Percentiles rank a stretch among this genome's conserved stretches.
These are phyloP conservation scores for Solanum clarkiae DNA, from an alignment of 257 asterid genomes.

Conservation along the genomic window DNA sequence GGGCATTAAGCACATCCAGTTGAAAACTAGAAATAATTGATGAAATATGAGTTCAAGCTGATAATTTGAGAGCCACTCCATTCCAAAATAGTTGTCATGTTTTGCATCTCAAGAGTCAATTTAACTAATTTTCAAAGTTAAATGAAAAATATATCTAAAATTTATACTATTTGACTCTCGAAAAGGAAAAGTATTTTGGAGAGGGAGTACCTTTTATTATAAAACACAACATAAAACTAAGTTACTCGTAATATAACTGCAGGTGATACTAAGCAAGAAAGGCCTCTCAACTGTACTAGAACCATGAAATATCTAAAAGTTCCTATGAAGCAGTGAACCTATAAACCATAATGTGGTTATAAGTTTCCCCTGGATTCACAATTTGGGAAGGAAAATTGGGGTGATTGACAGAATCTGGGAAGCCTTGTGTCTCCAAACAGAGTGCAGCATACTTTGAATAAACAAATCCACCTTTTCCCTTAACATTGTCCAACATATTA, in stretches of 20 bases:
- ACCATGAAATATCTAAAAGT: neutral
- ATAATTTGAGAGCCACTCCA: neutral
- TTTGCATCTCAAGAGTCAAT: too few relatives aligned
- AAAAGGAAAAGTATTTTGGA: too few relatives aligned
- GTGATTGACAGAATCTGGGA: conserved; percentile 78
- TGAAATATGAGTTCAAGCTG: neutral
- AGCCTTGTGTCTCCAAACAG: conserved; percentile 83
- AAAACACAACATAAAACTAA: neutral
- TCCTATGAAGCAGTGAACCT: conserved; percentile 40
- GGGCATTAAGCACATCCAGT: neutral
- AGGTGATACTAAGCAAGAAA: neutral
- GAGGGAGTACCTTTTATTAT: neutral
- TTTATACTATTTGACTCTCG: too few relatives aligned
- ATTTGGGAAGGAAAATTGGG: conserved; percentile 69
- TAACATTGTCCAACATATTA: conserved; percentile 31
- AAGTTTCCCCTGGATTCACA: conserved; percentile 47
- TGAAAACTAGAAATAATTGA: neutral
- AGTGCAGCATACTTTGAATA: conserved; percentile 39
- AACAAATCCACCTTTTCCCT: conserved; percentile 49
- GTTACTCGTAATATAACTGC: neutral
- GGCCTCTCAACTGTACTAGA: neutral
- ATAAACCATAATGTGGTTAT: conserved; percentile 57
- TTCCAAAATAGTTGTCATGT: too few relatives aligned
- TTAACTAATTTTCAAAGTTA: too few relatives aligned
- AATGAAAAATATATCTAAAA: too few relatives aligned